Evolutionary conservation across 768 basidiomycete genomes (phyloP).

Genomic region (Leucogyrophana mollusca): DNA sequence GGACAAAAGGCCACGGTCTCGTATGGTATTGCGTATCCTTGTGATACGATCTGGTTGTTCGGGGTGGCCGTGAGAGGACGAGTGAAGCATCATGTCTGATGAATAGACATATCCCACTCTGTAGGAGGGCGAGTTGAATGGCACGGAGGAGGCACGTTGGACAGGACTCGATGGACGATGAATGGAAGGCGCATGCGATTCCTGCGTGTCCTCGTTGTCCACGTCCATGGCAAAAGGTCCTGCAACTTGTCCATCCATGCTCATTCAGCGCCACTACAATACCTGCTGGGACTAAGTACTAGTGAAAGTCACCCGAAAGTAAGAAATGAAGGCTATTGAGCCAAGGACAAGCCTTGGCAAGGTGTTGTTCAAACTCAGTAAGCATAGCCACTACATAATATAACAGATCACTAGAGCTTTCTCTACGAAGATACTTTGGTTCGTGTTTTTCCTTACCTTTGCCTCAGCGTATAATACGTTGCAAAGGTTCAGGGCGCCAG

Average conservation of each 20-base stretch:
- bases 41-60: conserved; percentile 77
- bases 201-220: conserved; percentile 15
- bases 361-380: not conserved
- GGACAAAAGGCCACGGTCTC: conserved; percentile 52
- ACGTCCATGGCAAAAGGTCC: conserved; percentile 25
- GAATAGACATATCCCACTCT: conserved; percentile 87
- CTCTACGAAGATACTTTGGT: too few species aligned
- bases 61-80: conserved; percentile 67
- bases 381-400: too few species aligned
- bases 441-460: too few species aligned
- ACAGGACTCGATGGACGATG: conserved; percentile 18
- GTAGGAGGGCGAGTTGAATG: conserved; percentile 23
- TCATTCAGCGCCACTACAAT: conserved; percentile 2
- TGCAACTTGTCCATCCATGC: conserved; percentile 19
- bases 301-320: not conserved
- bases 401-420: too few species aligned
- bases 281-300: conserved; percentile 4
- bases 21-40: conserved; percentile 67
- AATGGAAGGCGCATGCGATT: not conserved
- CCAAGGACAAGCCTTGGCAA: conserved; percentile 1
- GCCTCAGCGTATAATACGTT: too few species aligned
- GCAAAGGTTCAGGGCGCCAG: too few species aligned
- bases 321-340: conserved; percentile 1
- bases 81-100: conserved; percentile 82
- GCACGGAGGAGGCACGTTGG: conserved; percentile 30